phyloP scores from a whole-genome alignment of 805 yeast genomes.

The Saccharomycopsis amapae region DNA sequence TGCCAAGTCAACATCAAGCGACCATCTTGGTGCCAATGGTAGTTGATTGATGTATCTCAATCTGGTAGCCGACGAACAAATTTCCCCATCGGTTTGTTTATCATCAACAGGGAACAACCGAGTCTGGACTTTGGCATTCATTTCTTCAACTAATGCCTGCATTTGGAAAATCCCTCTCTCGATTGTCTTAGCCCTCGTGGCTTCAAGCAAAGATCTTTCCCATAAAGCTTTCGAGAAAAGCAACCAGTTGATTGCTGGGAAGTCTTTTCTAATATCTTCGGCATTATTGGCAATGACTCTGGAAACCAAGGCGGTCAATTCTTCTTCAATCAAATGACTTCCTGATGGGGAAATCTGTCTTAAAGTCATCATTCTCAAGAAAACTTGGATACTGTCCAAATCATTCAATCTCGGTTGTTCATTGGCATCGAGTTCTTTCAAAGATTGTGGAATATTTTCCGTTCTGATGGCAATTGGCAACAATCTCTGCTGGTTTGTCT shows the following conservation, averaged over 20 bases:
- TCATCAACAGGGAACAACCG: slow-evolving; percentile 36
- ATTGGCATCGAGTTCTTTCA: slow-evolving; percentile 65
- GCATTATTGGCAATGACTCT: slow-evolving; percentile 44
- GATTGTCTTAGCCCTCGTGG: slow-evolving; percentile 73
- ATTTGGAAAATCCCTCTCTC: slow-evolving; percentile 92
- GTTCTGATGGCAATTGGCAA: slow-evolving; percentile 58
- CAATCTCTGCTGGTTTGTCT: slow-evolving; percentile 31
- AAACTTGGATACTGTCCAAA: slow-evolving; percentile 65
- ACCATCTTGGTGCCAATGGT: slow-evolving; percentile 79
- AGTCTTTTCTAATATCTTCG: slow-evolving; percentile 34
- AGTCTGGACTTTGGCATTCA: slow-evolving; percentile 59
- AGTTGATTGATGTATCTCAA: slow-evolving; percentile 64
- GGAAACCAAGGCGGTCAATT: slow-evolving; percentile 65
- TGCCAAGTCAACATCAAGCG: slow-evolving; percentile 74
- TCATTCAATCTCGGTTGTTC: slow-evolving; percentile 66
- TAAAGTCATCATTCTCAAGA: slow-evolving; percentile 58
- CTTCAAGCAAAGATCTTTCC: slow-evolving; percentile 82
- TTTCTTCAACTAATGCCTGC: slow-evolving; percentile 85
- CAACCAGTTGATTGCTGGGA: slow-evolving; percentile 55
- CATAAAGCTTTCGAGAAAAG: slow-evolving; percentile 77
- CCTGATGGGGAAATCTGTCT: slow-evolving; percentile 66
- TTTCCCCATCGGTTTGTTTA: slow-evolving; percentile 21
- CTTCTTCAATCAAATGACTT: slow-evolving; percentile 70
- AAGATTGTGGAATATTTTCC: slow-evolving; percentile 52
- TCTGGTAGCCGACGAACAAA: slow-evolving; percentile 43